Percentiles rank a stretch among this genome's conserved stretches.
phyloP scores from a whole-genome alignment of 495 filamentous ascomycete species.

The Aspergillus sparsus region DNA sequence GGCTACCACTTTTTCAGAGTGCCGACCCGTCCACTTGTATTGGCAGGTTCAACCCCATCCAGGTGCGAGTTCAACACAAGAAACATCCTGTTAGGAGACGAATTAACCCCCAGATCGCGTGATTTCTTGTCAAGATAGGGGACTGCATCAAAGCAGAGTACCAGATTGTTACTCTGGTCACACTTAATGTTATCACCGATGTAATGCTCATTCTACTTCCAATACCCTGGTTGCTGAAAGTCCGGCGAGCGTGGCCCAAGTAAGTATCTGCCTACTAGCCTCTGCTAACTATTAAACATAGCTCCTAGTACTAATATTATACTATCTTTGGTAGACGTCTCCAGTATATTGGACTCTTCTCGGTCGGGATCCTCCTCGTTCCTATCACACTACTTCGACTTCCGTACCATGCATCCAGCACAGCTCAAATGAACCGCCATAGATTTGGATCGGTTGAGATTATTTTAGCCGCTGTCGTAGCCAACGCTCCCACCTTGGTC shows the following conservation, averaged over 20 bases:
- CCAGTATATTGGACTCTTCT: conserved; percentile 17
- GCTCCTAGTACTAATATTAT: background rate
- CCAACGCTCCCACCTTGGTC: conserved; percentile 15
- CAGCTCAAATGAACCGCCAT: conserved; percentile 14
- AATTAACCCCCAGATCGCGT: too few species aligned
- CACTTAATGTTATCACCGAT: conserved; percentile 20
- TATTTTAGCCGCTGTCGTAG: conserved; percentile 17
- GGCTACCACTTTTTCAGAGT: conserved; percentile 12
- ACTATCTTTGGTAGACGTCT: background rate
- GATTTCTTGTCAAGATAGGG: conserved; percentile 3
- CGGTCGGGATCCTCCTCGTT: conserved; percentile 15
- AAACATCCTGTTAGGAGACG: too few species aligned
- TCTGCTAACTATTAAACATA: background rate
- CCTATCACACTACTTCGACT: conserved; percentile 19
- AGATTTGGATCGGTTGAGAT: conserved; percentile 15
- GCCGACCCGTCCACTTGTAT: conserved; percentile 11
- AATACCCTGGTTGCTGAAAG: conserved; percentile 18
- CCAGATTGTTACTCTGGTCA: conserved; percentile 13
- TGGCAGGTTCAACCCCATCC: conserved; percentile 19
- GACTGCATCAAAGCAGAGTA: conserved; percentile 12
- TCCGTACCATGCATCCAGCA: conserved; percentile 10
- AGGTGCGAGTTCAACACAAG: too few species aligned
- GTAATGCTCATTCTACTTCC: conserved; percentile 20
- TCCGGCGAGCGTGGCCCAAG: conserved; percentile 11
- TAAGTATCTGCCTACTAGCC: background rate